phyloP scores from a whole-genome alignment of 2,329 filamentous ascomycete genomes.

The Apiospora aurea region DNA sequence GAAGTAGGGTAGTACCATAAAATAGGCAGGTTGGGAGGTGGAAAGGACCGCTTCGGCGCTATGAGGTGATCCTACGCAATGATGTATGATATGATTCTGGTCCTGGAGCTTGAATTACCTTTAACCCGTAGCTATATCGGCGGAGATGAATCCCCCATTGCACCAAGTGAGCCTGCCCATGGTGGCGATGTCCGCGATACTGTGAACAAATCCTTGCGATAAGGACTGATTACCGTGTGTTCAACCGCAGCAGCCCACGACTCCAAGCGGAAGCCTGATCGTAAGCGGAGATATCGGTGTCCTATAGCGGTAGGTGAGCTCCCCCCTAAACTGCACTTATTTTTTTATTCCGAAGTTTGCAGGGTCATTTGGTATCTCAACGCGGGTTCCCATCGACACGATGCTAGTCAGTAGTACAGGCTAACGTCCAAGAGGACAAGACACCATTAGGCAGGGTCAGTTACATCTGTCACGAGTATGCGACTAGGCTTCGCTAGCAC shows the following conservation, averaged over 20 bases:
- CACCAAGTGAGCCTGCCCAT: not conserved
- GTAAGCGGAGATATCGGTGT: constrained; percentile 4
- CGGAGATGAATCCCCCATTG: not conserved
- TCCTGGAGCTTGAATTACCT: not conserved
- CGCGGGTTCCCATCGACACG: not conserved
- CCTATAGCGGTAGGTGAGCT: not conserved
- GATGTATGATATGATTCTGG: not conserved
- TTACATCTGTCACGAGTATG: not conserved
- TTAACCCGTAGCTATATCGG: not conserved
- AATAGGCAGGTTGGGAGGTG: not conserved
- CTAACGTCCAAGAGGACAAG: not conserved
- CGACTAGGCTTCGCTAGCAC: no score
- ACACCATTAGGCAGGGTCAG: not conserved
- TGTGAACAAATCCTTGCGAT: not conserved
- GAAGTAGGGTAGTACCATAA: not conserved
- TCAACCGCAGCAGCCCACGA: not conserved
- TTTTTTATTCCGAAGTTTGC: not conserved
- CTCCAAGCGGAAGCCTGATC: not conserved
- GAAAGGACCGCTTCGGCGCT: not conserved
- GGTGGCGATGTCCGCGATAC: not conserved
- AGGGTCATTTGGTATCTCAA: not conserved
- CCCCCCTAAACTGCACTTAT: not conserved
- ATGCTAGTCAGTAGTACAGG: not conserved
- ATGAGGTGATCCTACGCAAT: not conserved
- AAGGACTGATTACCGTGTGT: not conserved